A percentile compares a stretch with the other conserved stretches of the same genome.
phyloP scores from a whole-genome alignment of 495 filamentous ascomycete genomes.

The Penicillium flavigenum region DNA sequence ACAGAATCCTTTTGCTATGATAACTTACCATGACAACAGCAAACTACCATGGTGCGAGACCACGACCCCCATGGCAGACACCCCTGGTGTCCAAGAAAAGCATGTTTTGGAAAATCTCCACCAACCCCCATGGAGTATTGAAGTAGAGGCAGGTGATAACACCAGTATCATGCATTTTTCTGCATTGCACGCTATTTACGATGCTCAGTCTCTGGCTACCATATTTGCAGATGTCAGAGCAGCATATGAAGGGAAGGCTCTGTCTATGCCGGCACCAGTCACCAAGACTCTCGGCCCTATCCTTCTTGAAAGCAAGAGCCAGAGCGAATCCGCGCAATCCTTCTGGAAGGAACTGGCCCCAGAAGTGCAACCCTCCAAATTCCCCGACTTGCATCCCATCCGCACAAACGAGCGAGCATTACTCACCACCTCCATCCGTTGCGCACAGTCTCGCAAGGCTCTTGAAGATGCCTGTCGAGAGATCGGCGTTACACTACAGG shows the following conservation, averaged over 20 bases:
- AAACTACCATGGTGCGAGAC: conserved; percentile 46
- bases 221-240: conserved; percentile 57
- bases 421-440: conserved; percentile 41
- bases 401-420: conserved; percentile 38
- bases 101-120: conserved; percentile 38
- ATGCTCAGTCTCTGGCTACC: conserved; percentile 64
- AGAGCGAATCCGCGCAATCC: conserved; percentile 33
- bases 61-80: conserved; percentile 19
- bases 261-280: conserved; percentile 29
- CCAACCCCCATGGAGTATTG: conserved; percentile 50
- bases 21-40: conserved; percentile 47
- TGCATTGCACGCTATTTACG: conserved; percentile 75
- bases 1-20: conserved; percentile 63
- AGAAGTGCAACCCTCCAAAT: conserved; percentile 55
- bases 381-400: conserved; percentile 68
- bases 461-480: conserved; percentile 55
- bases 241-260: conserved; percentile 31
- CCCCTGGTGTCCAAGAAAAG: conserved; percentile 18
- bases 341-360: conserved; percentile 63
- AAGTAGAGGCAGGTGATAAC: conserved; percentile 24
- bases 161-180: conserved; percentile 46
- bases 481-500: conserved; percentile 65
- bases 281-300: conserved; percentile 51
- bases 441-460: conserved; percentile 30
- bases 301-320: conserved; percentile 40